A percentile compares a stretch with the other conserved stretches of the same genome.
Evolutionary conservation across 108 stramenopile species (phyloP).

Genomic region (Seminavis robusta): DNA sequence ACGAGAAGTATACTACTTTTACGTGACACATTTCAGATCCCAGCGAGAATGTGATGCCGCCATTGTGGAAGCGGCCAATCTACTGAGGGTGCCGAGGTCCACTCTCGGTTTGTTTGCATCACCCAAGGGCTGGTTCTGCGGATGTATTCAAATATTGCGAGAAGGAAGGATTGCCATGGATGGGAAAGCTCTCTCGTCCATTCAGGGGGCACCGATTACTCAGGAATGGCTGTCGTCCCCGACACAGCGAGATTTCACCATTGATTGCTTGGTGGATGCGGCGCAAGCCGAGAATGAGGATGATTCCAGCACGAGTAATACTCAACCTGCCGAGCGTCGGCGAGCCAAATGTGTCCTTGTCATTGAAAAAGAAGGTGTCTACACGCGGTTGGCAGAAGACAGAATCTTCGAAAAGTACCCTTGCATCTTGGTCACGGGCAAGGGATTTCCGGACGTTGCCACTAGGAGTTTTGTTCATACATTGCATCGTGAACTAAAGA

Average conservation of each 20-base stretch:
- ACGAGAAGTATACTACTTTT: constrained; percentile 83
- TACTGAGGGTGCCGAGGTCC: constrained; percentile 52
- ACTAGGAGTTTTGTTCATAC: constrained; percentile 72
- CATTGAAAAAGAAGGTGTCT: constrained; percentile 97
- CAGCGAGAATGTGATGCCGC: constrained; percentile 64
- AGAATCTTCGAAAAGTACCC: constrained; percentile 87
- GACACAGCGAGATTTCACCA: constrained; percentile 13
- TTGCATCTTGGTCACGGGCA: constrained; percentile 95
- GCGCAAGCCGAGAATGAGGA: not conserved
- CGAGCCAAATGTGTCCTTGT: constrained; percentile 82
- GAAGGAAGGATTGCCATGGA: constrained; percentile 33
- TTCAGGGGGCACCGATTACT: constrained; percentile 59
- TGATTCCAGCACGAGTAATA: no score
- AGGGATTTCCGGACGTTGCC: constrained; percentile 94
- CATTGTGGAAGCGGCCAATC: constrained; percentile 41
- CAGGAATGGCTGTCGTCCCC: constrained; percentile 53
- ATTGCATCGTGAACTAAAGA: constrained; percentile 41
- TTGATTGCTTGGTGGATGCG: not conserved
- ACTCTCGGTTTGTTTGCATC: constrained; percentile 75
- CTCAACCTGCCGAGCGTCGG: constrained; percentile 12
- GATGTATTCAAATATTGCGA: constrained; percentile 46
- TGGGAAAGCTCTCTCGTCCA: constrained; percentile 37
- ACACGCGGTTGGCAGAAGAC: constrained; percentile 92
- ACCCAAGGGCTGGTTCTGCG: constrained; percentile 87
- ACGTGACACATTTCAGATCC: constrained; percentile 78